Evolutionary conservation across 768 basidiomycete genomes (phyloP), one percentile per base, ranked within the genome.

Genomic region (Filobasidium wieringae): DNA sequence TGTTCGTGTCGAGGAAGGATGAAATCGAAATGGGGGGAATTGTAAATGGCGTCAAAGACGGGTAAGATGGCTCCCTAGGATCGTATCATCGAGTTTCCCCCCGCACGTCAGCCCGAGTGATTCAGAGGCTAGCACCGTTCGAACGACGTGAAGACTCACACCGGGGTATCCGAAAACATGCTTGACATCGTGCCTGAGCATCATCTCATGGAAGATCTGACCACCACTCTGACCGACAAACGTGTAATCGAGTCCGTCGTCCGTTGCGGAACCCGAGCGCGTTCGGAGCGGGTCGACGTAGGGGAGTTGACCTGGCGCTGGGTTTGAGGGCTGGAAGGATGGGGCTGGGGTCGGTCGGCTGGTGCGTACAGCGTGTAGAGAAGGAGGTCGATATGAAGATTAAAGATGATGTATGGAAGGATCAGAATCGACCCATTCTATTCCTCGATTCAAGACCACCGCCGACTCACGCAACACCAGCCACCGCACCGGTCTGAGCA

Each of bases 181-280:
- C 75, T 92, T 95, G 66, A 97, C 92, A 58, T 80, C 82, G 70
- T 99, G 95, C 45, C 93, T 81, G 61, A 92, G 84, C 88, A 99
- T 93, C 93, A 99, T 97, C 76, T 99, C 93, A 74, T 99, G 91
- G 78, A 99, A 95, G 71, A 99, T 96, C 75, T 96, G 82, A 27
- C 93, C 93, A 12, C 93, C 93, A 22, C 89, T 88, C 73, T 92
- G 81, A 50, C 93, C 95, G 55, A 97, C 80, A 69, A 99, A 97
- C 43, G 43, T 47, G 24, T 47, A 47, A 47, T 47, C 43, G 22
- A 47, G 29, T 27, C 43, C 43, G 29, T 47, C 43, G 43, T 47
- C 43, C 43, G 14, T 19, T 47, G 22, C 17, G 7, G 24, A 26
- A 8, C 15, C 17, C 31, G 33, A 52, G n/a, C n/a, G n/a, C n/a